Base-by-base conservation (phyloP, 805 yeast genomes). In the Kluyveromyces dobzhanskii region DNA sequence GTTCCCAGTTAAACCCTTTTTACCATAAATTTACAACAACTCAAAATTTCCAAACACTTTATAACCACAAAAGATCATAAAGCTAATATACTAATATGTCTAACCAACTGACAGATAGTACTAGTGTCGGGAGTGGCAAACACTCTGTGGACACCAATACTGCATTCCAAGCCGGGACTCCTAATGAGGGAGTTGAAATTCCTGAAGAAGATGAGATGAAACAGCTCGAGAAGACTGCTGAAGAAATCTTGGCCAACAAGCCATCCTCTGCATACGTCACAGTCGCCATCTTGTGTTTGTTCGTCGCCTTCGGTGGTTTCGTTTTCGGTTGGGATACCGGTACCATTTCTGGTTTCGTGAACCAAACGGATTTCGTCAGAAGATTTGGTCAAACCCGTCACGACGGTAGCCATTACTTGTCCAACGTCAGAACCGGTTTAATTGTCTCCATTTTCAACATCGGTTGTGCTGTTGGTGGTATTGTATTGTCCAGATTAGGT, bases 261-360 rank as follows among this genome's bases (percentile, higher is more conserved):
- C 46, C 48, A n/a, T 35, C 39, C 3, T 39, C 46, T 17, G 53
- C 44, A 10, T 53, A 47, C 30, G 27, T 44, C 17, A 49, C 49
- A 38, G 49, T 51, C 19, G 43, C 47, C 14, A 14, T 46, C 18
- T 47, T 51, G 38, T 52, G 55, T 49, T 40, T 50, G 16, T 47
- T 52, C 53, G 51, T 52, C 39, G 53, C 57, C 17, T 52, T 52
- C 40, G 57, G 57, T 48, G 57, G 57, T 37, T 73, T 77, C 76
- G 80, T 79, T 33, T 80, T 78, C 51, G 87, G 87, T 47, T 80
- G 80, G 72, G 87, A 80, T 64, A 80, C 86, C 34, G 87, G 86
- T 68, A 79, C 86, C 49, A 77, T 79, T 57, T 76, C 84, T 21
- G 85, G 85, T 49, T 77, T 80, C 51, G 80, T 78, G 37, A 74